A percentile compares a stretch with the other conserved stretches of the same genome.
These are phyloP conservation scores for Colletotrichum cuscutae DNA, from an alignment of 2,329 filamentous ascomycete genomes.

Conservation along the genomic window DNA sequence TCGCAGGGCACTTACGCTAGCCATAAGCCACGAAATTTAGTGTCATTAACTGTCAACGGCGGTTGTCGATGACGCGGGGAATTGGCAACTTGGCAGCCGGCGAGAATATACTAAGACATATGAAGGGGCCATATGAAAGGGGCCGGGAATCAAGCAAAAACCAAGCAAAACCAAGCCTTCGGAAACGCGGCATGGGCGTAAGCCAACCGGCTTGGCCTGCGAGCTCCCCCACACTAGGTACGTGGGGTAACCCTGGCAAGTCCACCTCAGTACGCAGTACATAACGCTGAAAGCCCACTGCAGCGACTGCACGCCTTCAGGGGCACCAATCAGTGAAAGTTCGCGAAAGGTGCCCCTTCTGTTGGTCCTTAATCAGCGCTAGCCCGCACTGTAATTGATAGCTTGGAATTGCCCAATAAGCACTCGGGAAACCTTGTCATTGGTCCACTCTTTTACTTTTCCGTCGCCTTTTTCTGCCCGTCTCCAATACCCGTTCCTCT, in stretches of 20 bases:
- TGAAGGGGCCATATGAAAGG: too few species aligned
- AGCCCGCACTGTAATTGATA: conserved; percentile 21
- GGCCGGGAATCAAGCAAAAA: conserved; percentile 3
- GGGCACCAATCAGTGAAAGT: neutral
- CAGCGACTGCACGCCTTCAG: neutral
- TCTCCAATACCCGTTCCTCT: neutral
- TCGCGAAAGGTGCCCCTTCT: neutral
- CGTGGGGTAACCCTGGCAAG: conserved; percentile 14
- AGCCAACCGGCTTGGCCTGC: conserved; percentile 28
- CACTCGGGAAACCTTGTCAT: neutral
- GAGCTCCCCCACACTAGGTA: conserved; percentile 10
- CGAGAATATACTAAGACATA: too few species aligned
- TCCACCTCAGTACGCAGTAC: too few species aligned
- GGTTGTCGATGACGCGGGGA: neutral
- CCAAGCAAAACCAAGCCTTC: conserved; percentile 16
- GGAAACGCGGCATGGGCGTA: conserved; percentile 16
- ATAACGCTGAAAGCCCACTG: too few species aligned
- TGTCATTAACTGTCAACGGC: neutral
- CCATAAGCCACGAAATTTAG: neutral
- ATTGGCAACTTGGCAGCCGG: neutral
- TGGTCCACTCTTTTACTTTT: neutral
- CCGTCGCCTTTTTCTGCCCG: neutral
- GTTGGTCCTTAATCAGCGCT: conserved; percentile 27
- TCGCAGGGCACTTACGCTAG: neutral
- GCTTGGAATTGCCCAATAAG: conserved; percentile 5